Base-by-base conservation (phyloP, 1,284 basidiomycete genomes). In the Ceratobasidium sp. region DNA sequence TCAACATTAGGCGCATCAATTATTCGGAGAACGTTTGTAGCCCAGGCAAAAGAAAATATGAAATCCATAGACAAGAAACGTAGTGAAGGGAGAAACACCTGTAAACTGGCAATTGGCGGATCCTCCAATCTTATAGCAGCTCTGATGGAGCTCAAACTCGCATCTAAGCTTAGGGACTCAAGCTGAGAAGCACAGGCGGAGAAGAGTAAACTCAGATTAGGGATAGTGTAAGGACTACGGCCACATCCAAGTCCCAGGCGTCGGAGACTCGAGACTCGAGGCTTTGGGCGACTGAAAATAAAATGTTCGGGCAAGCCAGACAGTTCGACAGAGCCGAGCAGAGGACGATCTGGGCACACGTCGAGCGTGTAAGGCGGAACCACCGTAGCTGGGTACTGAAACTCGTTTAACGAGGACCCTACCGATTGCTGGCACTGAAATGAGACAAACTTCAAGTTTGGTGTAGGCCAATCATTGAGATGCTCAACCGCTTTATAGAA, bases 1-100 rank as follows among this genome's bases (percentile, higher is more conserved):
- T 66, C 63, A 23, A 66, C 40, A 10, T 6, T n/a, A 4, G 39
- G 63, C 26, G 63, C 63, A 46, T 66, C 63, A 13, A 66, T 46
- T 20, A 46, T 23, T 13, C 33, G 28, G 63, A 66, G 63, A 12
- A 66, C 3, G 12, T 1, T 10, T n/a, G 28, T 6, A 23, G 5
- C 39, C 3, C n/a, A 66, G 23, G 7, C 42, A 46, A 12, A 12
- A 5, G 39, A 44, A 15, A 4, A 3, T n/a, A n/a, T 13, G 1
- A 58, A 18, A 20, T 46, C 5, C 63, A 46, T 5, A 46, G 63
- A 66, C 42, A 66, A 13, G 15, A 28, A 23, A 26, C 40, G 63
- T 23, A 58, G n/a, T 13, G 63, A 66, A 44, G 63, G 39, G 20
- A 66, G 20, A 5, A 46, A 39, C 12, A 63, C 28, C 7, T 40